Percentiles rank a stretch among this genome's conserved stretches.
Conservation (phyloP, 108 stramenopile species). For the Aurantiochytrium sp. region DNA sequence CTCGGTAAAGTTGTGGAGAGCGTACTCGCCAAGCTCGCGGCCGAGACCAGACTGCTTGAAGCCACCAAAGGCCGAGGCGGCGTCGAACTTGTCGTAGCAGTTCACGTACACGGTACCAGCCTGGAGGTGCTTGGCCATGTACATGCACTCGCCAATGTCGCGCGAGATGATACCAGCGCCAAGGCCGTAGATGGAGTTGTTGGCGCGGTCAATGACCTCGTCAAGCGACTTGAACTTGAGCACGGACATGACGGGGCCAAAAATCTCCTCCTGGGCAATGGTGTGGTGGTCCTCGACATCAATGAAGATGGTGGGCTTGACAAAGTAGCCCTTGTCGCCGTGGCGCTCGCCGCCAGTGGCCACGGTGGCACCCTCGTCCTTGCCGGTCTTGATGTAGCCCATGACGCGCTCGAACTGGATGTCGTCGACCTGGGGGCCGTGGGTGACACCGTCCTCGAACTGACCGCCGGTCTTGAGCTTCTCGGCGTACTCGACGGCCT, state of each 20-base stretch:
- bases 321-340: constrained; percentile 39
- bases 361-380: constrained; percentile 35
- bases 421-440: constrained; percentile 46
- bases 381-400: constrained; percentile 34
- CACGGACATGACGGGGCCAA: constrained; percentile 59
- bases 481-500: neutral
- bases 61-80: constrained; percentile 51
- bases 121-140: constrained; percentile 41
- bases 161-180: constrained; percentile 61
- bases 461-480: neutral
- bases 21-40: constrained; percentile 52
- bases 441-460: constrained; percentile 7
- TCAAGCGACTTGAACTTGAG: constrained; percentile 65
- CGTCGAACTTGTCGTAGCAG: constrained; percentile 58
- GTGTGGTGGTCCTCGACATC: constrained; percentile 33
- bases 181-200: constrained; percentile 64
- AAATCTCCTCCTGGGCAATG: constrained; percentile 55
- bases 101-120: constrained; percentile 64
- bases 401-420: constrained; percentile 33
- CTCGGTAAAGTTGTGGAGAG: constrained; percentile 45
- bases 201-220: constrained; percentile 62
- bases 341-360: constrained; percentile 28
- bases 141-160: constrained; percentile 53
- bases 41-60: constrained; percentile 58
- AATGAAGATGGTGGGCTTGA: constrained; percentile 48